Evolutionary conservation across 1,139 yeast genomes (phyloP).

Genomic region (Candida anutae): DNA sequence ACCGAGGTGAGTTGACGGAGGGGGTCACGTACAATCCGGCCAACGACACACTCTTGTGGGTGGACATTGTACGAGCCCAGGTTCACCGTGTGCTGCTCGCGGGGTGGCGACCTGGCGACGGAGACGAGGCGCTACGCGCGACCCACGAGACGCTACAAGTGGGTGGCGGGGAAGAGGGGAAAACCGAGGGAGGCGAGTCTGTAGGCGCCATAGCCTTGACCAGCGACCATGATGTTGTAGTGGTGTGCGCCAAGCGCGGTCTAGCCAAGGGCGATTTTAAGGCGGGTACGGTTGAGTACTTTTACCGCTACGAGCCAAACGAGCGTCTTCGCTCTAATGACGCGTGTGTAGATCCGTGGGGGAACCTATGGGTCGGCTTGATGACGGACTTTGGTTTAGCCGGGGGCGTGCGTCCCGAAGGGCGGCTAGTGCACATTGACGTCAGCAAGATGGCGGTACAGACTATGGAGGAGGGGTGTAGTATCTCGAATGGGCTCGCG

Average conservation of each 20-base stretch:
- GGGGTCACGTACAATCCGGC: constrained; percentile 58
- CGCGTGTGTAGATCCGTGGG: constrained; percentile 63
- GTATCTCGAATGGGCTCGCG: constrained; percentile 74
- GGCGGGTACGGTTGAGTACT: constrained; percentile 33
- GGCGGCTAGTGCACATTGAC: constrained; percentile 35
- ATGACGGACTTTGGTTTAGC: constrained; percentile 49
- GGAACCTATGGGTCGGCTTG: constrained; percentile 67
- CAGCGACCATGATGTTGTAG: constrained; percentile 26
- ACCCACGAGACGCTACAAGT: constrained; percentile 36
- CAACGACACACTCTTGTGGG: constrained; percentile 57
- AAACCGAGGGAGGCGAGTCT: constrained; percentile 20
- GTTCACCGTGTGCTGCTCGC: constrained; percentile 39
- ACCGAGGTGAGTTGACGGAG: constrained; percentile 53
- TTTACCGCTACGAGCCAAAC: constrained; percentile 35
- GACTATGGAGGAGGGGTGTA: constrained; percentile 26
- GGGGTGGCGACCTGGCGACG: too few species aligned
- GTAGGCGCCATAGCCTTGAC: constrained; percentile 64
- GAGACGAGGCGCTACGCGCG: constrained; percentile 10
- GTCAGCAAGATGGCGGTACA: constrained; percentile 25
- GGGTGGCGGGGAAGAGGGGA: too few species aligned
- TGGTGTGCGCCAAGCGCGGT: constrained; percentile 53
- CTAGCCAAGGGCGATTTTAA: constrained; percentile 42
- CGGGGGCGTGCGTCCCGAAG: constrained; percentile 27
- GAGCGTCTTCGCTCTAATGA: constrained; percentile 59
- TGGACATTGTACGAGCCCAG: constrained; percentile 55